These are phyloP conservation scores for Saccharum officinarum DNA, from an alignment of 176 grass and related monocot genomes.

Conservation along the genomic window DNA sequence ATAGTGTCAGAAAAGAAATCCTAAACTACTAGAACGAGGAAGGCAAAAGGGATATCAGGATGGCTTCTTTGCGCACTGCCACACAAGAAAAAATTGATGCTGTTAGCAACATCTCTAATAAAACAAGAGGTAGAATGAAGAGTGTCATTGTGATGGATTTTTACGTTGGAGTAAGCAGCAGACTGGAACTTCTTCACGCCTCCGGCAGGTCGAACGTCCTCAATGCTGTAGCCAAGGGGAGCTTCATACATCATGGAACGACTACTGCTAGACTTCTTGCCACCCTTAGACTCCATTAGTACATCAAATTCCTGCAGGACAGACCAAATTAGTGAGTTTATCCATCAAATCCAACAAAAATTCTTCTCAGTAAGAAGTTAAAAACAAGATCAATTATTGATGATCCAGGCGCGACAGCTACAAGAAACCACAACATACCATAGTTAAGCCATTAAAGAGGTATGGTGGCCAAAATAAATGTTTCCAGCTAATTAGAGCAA, in stretches of 20 bases:
- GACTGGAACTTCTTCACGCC: constrained; percentile 75
- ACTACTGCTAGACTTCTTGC: constrained; percentile 75
- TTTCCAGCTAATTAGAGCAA: background rate
- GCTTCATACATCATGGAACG: constrained; percentile 74
- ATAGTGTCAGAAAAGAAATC: constrained; percentile 50
- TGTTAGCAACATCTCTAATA: background rate
- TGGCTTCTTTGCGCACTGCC: constrained; percentile 81
- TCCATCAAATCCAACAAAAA: background rate
- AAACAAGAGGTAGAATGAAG: background rate
- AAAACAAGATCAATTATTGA: background rate
- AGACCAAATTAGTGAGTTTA: background rate
- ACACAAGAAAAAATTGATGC: constrained; percentile 7
- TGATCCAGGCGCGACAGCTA: background rate
- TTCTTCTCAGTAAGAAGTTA: background rate
- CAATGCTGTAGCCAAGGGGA: constrained; percentile 81
- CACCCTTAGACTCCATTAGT: constrained; percentile 83
- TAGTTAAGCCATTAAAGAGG: background rate
- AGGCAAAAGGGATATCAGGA: constrained; percentile 64
- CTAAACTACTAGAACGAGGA: constrained; percentile 49
- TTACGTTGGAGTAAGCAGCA: constrained; percentile 89
- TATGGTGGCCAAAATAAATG: background rate
- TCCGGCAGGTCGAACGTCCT: constrained; percentile 80
- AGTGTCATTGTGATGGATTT: background rate
- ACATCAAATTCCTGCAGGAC: constrained; percentile 59
- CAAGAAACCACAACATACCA: background rate